Evolutionary conservation across 1,284 basidiomycete genomes (phyloP), one percentile per base, ranked within the genome.

Genomic region (Boletus hoseneyae): DNA sequence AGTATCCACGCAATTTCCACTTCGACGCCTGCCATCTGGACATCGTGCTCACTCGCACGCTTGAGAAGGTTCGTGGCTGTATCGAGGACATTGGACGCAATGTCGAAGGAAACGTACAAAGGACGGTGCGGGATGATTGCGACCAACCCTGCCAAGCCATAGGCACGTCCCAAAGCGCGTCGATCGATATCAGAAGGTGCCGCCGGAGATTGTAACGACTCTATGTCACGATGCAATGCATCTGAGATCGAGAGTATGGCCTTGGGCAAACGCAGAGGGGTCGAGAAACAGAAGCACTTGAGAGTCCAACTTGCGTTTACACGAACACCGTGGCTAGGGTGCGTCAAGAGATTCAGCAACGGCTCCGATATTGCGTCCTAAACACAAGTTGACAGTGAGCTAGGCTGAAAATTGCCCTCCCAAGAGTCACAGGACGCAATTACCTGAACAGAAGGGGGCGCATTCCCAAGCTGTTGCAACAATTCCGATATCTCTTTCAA

Each of bases 1-100:
- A 93, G 74, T 13, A 87, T 93, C 97, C 97, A 99, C 0, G 96
- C 93, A 3, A 96, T 87, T 63, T 95, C 93, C 10, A 98, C 86
- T 65, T 97, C 94, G 39, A 93, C 77, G 8, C 81, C 80, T 0
- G 93, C 93, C 30, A 91, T 71, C 45, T 80, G 78, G 42, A 98
- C 76, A 49, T 95, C 90, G 64, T 97, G 95, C 51, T 97, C 93
- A 12, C 90, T 91, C 1, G 91, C 87, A 35, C 87, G 82, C 67
- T 97, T 97, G 50, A 99, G 79, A 11, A 99, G 78, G 48, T 90
- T 84, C 1, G 91, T 92, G 1, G 96, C 90, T 62, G 93, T 86
- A 61, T 96, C 91, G 54, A 98, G 84, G 18, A 96, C 87, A 65
- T 92, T 95, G 18, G 92, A 84, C 40, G 86, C 87, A 58, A 96